Base-by-base conservation (phyloP, 257 asterid species). In the Solanum piurae region DNA sequence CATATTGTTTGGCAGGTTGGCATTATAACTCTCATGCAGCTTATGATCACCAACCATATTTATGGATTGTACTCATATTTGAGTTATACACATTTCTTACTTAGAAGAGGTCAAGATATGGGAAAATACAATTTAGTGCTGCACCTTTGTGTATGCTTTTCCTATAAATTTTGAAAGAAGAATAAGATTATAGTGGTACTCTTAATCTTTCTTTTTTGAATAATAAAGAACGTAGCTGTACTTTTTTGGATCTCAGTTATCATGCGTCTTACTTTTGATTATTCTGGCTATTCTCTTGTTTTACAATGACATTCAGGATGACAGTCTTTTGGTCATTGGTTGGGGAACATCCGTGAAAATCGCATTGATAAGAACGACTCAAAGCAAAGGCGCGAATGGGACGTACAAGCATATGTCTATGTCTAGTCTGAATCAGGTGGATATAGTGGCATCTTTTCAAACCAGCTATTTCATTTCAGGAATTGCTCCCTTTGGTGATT, bases 1-100 rank as follows among this genome's bases (percentile, higher is more conserved):
- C 99, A 96, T 91, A 93, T 97, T 90, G 97, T 94, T 89, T 96
- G 99, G 99, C 99, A 98, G 98, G 99, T 97, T 68, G 85, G 93
- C 88, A 25, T 69, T 86, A 75, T 40, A 79, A 52, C 84, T 42
- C 29, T 49, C 46, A 4, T 82, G 44, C 71, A 82, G 44, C 86
- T 49, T 20, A 49, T 52, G 46, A 82, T 21, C 44, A 11, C 21
- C 69, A 10, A 49, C 86, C 85, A 82, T 82, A 49, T 49, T 27
- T 55, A 10, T 31, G 44, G 46, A 82, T 82, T 49, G 16, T 80
- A 82, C 86, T 82, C 71, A 82, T 82, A 74, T 31, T 49, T 82
- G 86, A 49, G 69, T 11, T 82, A 49, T 49, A 20, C 44, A 18
- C 11, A 49, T 82, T 31, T 82, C 71, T 82, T 33, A 49, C 44